Evolutionary conservation across 2,329 filamentous ascomycete species (phyloP).

Genomic region (Pezicula rhizophila): DNA sequence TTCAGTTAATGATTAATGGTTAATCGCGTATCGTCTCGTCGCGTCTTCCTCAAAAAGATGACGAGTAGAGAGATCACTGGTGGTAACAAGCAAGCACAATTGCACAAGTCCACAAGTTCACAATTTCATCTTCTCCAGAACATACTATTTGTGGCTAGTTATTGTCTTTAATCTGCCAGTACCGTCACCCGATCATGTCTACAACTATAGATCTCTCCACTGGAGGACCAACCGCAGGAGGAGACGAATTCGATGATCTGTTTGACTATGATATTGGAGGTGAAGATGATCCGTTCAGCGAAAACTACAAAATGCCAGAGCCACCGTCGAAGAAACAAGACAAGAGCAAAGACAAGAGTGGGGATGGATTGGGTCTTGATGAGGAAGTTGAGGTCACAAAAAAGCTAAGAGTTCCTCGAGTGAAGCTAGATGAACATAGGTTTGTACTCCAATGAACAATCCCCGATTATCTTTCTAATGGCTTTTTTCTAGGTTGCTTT

Average conservation of each 20-base stretch:
- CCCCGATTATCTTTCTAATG: not conserved
- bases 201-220: slow-evolving; percentile 16
- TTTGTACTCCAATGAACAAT: slow-evolving; percentile 29
- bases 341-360: slow-evolving; percentile 35
- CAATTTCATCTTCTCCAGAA: not conserved
- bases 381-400: slow-evolving; percentile 71
- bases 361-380: slow-evolving; percentile 68
- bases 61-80: slow-evolving; percentile 7
- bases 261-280: slow-evolving; percentile 67
- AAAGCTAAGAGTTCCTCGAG: slow-evolving; percentile 69
- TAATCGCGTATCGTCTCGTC: slow-evolving; percentile 2
- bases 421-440: slow-evolving; percentile 83
- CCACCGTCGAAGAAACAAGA: slow-evolving; percentile 30
- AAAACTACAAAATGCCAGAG: slow-evolving; percentile 34
- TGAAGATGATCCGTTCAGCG: slow-evolving; percentile 21
- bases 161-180: not conserved
- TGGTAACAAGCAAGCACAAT: too few relatives aligned
- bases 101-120: too few relatives aligned
- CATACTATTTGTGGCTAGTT: not conserved
- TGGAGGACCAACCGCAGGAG: slow-evolving; percentile 22
- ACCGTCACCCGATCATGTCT: slow-evolving; percentile 6
- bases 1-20: not conserved
- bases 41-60: slow-evolving; percentile 6
- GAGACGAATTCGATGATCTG: slow-evolving; percentile 57
- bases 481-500: slow-evolving; percentile 58